Evolutionary conservation across 805 yeast genomes (phyloP).

Genomic region (Vanderwaltozyma tropicalis): DNA sequence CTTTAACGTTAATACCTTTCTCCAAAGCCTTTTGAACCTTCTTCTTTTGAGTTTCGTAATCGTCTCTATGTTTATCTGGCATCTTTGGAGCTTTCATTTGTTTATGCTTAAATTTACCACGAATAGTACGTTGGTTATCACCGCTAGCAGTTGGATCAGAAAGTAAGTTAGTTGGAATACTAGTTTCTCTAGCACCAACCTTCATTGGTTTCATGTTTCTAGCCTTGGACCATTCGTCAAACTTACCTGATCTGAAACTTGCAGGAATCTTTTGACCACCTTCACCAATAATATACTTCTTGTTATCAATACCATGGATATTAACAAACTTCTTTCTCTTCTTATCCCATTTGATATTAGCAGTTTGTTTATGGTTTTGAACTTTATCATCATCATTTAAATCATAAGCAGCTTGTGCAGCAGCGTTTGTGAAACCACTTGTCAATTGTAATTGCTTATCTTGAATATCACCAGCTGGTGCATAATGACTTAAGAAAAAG

Average conservation of each 20-base stretch:
- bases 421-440: constrained; percentile 69
- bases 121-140: constrained; percentile 15
- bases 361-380: constrained; percentile 52
- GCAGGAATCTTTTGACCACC: constrained; percentile 92
- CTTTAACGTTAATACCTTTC: constrained; percentile 62
- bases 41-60: constrained; percentile 70
- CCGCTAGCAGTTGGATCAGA: constrained; percentile 18
- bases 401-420: constrained; percentile 79
- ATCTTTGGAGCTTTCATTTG: constrained; percentile 69
- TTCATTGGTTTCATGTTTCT: constrained; percentile 39
- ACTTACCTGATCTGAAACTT: constrained; percentile 79
- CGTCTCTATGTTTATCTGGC: constrained; percentile 88
- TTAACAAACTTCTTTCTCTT: constrained; percentile 85
- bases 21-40: constrained; percentile 73
- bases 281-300: constrained; percentile 87
- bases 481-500: constrained; percentile 80
- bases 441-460: constrained; percentile 60
- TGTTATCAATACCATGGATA: constrained; percentile 59
- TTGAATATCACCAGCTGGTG: constrained; percentile 68
- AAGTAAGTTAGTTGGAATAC: constrained; percentile 26
- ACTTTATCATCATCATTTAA: constrained; percentile 68
- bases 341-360: constrained; percentile 81
- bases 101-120: constrained; percentile 61
- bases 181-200: constrained; percentile 45
- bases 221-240: constrained; percentile 80